Percentiles rank a stretch among this genome's conserved stretches.
Conservation (phyloP, 2,329 filamentous ascomycete genomes). For the Aspergillus cejpii region DNA sequence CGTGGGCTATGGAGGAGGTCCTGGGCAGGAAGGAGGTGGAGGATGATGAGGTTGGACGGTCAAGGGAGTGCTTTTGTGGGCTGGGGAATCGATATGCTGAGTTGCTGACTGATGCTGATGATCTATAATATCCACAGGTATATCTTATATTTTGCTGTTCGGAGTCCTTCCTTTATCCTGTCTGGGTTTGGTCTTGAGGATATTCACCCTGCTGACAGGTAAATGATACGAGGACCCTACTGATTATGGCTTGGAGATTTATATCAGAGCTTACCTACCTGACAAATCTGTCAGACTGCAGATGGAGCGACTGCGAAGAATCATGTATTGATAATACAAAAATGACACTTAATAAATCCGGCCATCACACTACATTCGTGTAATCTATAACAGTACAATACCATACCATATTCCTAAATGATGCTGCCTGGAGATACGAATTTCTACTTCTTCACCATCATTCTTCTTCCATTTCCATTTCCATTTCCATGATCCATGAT, state of each 20-base stretch:
- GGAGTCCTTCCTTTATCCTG: slow-evolving; percentile 1
- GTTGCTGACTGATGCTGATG: slow-evolving; percentile 13
- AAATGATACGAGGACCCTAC: not conserved
- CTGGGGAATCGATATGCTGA: slow-evolving; percentile 37
- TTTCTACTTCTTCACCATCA: not conserved
- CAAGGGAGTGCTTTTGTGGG: slow-evolving; percentile 36
- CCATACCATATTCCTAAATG: not conserved
- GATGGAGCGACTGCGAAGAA: no score
- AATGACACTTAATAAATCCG: not conserved
- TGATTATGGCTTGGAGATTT: not conserved
- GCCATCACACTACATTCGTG: not conserved
- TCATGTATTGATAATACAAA: not conserved
- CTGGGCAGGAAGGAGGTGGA: slow-evolving; percentile 31
- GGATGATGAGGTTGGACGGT: slow-evolving; percentile 19
- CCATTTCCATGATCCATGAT: not conserved
- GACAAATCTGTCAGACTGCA: no score
- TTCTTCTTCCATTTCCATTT: not conserved
- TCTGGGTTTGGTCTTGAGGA: not conserved
- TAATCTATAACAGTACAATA: not conserved
- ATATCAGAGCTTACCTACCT: no score
- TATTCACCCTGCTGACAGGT: not conserved
- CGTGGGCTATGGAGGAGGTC: slow-evolving; percentile 61
- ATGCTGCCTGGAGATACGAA: not conserved
- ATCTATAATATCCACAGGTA: slow-evolving; percentile 10
- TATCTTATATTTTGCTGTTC: no score